A percentile compares a stretch with the other conserved stretches of the same genome.
phyloP scores from a whole-genome alignment of 805 yeast genomes.

The Pichia kluyveri region DNA sequence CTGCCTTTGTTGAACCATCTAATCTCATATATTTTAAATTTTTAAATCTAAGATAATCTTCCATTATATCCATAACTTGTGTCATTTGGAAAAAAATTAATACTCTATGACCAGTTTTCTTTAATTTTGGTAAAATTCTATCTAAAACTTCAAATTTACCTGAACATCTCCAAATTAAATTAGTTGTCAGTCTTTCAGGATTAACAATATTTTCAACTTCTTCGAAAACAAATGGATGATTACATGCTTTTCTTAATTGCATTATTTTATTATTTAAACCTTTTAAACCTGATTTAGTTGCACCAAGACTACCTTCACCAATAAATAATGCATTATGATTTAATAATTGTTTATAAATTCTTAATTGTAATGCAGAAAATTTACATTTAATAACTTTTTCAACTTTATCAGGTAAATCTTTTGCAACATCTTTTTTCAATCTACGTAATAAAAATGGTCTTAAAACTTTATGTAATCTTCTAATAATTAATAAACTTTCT shows the following conservation, averaged over 20 bases:
- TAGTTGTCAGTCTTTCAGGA: conserved; percentile 53
- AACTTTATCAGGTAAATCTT: conserved; percentile 76
- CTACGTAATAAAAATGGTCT: conserved; percentile 80
- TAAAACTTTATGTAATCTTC: conserved; percentile 79
- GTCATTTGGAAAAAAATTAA: conserved; percentile 85
- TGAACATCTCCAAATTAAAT: conserved; percentile 63
- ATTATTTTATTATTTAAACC: conserved; percentile 76
- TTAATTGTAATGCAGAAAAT: conserved; percentile 61
- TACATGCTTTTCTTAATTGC: conserved; percentile 80
- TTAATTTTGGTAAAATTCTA: conserved; percentile 65
- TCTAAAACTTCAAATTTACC: conserved; percentile 79
- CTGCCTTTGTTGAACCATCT: conserved; percentile 80
- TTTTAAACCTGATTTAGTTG: conserved; percentile 57
- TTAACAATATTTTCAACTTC: conserved; percentile 68
- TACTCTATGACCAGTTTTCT: conserved; percentile 67
- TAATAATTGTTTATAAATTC: conserved; percentile 70
- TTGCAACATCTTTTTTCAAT: conserved; percentile 80
- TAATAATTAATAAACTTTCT: conserved; percentile 70
- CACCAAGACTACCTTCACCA: conserved; percentile 49
- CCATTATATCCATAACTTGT: conserved; percentile 85
- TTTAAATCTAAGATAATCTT: conserved; percentile 62
- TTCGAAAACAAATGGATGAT: conserved; percentile 82
- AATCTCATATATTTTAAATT: conserved; percentile 65
- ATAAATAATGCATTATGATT: conserved; percentile 60
- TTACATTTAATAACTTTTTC: conserved; percentile 78